Evolutionary conservation across 1,139 yeast species (phyloP), one percentile per base, ranked within the genome.

Genomic region (Kodamaea sp.): DNA sequence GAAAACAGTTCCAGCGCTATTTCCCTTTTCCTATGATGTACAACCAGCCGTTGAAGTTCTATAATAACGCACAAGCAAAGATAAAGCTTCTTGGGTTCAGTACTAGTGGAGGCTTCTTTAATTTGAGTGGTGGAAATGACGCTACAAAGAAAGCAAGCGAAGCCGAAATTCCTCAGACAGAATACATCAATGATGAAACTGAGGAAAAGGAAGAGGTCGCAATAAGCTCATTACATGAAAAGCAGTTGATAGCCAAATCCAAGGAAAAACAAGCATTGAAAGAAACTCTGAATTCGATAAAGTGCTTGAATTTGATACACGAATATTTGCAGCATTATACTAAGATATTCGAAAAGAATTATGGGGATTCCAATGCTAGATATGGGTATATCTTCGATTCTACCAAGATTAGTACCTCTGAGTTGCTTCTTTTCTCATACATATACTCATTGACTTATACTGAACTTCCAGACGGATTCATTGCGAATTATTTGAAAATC

Each of bases 1-100:
- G 94, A 36, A 80, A 81, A 29, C 55, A 76, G 18, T 81, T 83
- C 52, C 66, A 76, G 23, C 48, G 62, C 4, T 69, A 79, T 42
- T 63, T 86, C 22, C 87, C 92, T 3, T 87, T 87, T 59, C 96
- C 96, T 5, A 78, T 86, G 82, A 90, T 87, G 76, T 87, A 86
- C 57, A 80, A 80, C 42, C 80, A 85, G 26, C 89, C 95, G 0
- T 52, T 83, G 37, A 66, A 68, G 29, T 72, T 76, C 41, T 68
- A 76, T 48, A 54, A 64, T 22, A 46, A 55, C 12, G 89, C 92
- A 41, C 55, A 63, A 50, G 51, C 63, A 48, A 51, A 78, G 73
- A 64, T 65, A 42, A 38, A 57, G 34, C 29, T 55, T 11, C 46
- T 65, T 10, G 80, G 80, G 1, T 54, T 76, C 23, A 56, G 63